A percentile compares a stretch with the other conserved stretches of the same genome.
Conservation (phyloP, 2,329 filamentous ascomycete species). For the Aspergillus ibericus region DNA sequence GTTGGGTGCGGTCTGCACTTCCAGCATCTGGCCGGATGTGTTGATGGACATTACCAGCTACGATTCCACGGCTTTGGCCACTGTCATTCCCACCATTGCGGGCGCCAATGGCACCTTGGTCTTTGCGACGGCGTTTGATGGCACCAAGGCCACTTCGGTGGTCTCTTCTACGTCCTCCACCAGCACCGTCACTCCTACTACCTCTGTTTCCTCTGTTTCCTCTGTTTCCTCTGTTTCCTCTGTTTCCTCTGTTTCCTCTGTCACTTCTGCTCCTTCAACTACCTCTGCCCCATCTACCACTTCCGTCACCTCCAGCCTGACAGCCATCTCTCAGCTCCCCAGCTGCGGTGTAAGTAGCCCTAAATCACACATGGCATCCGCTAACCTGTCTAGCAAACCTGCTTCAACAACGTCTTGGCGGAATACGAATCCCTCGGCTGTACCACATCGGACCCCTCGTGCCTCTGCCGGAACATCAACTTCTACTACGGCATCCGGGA, state of each 20-base stretch:
- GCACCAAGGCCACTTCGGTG: not conserved
- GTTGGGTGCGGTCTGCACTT: slow-evolving; percentile 2
- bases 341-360: not conserved
- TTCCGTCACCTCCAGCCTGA: not conserved
- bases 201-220: too few relatives aligned
- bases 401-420: slow-evolving; percentile 1
- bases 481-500: slow-evolving; percentile 6
- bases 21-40: not conserved
- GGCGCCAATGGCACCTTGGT: not conserved
- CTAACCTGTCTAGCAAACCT: not conserved
- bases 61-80: not conserved
- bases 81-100: not conserved
- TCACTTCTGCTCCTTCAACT: not conserved
- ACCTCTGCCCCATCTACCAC: not conserved
- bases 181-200: not conserved
- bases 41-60: slow-evolving; percentile 3
- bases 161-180: not conserved
- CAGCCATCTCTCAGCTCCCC: slow-evolving; percentile 3
- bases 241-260: too few relatives aligned
- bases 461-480: slow-evolving; percentile 3
- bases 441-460: not conserved
- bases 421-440: not conserved
- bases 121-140: slow-evolving; percentile 6
- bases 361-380: not conserved
- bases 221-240: too few relatives aligned